Base-by-base conservation (phyloP, 768 basidiomycete genomes). In the Phylloporus arenicola region DNA sequence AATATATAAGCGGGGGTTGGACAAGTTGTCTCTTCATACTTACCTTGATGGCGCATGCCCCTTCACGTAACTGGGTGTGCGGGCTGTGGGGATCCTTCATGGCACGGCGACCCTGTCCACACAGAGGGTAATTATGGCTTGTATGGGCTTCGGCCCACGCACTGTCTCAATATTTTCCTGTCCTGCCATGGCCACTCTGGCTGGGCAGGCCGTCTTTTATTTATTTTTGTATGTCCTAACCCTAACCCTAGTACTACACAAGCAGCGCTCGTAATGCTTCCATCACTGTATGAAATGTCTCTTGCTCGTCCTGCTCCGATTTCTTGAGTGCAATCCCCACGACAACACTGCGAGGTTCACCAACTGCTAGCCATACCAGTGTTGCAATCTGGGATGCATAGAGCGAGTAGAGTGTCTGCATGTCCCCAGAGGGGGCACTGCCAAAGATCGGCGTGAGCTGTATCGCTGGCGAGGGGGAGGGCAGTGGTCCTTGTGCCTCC, bases 331-430 rank as follows among this genome's bases (percentile, higher is more conserved):
- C 85, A 41, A 93, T 74, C 0, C 88, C 90, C 31, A 95, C 79
- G 0, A 94, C 72, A 7, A 94, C 79, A 34, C 77, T 79, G 51
- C 78, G 74, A 46, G 83, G 72, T 22, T 73, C 67, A 7, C 64
- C 75, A 35, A 76, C 50, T 47, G 78, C 60, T 1, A 75, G 72
- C 88, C 92, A 96, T 6, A 93, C 65, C 25, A 94, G 74, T 0
- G 91, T 91, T 1, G 92, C 88, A 40, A 92, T 83, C 59, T 96
- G 93, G n/a, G 83, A 74, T 0, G 83, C 83, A 66, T 94, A 95
- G 0, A 95, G 72, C 31, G 83, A 82, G 61, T 94, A 79, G 20
- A 95, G 68, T 0, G 82, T 82, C 44, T 83, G 82, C 52, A 82
- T 62, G 48, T 88, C 80, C 10, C 82, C 79, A 0, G 86, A 82